These are phyloP conservation scores for Leucosporidium creatinivorum DNA, from an alignment of 768 basidiomycete species.

Conservation along the genomic window DNA sequence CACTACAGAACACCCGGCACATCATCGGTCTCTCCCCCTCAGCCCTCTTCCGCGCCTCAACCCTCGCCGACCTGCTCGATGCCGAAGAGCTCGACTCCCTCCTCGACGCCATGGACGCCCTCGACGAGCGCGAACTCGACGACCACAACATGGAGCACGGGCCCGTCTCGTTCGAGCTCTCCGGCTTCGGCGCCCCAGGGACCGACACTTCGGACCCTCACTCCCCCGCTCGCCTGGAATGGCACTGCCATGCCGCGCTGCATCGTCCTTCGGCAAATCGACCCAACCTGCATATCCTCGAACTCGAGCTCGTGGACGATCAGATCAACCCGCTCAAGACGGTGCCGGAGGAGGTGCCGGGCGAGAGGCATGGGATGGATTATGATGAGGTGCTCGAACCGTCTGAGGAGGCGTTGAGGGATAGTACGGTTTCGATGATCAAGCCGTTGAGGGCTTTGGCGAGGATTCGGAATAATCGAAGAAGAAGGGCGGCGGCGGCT, in stretches of 20 bases:
- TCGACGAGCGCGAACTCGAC: constrained; percentile 50
- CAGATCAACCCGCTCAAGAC: constrained; percentile 57
- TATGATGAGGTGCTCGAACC: constrained; percentile 25
- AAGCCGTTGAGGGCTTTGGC: constrained; percentile 66
- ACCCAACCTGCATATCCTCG: constrained; percentile 49
- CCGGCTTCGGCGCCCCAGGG: constrained; percentile 64
- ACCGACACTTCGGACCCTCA: constrained; percentile 42
- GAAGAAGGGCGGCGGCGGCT: constrained; percentile 4
- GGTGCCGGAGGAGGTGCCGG: neutral
- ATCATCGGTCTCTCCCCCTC: constrained; percentile 65
- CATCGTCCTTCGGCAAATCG: constrained; percentile 47
- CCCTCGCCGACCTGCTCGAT: constrained; percentile 64
- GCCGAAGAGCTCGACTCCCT: constrained; percentile 59
- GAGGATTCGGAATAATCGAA: constrained; percentile 43
- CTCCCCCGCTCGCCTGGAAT: constrained; percentile 45
- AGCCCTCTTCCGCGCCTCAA: constrained; percentile 63
- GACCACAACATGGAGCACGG: constrained; percentile 41
- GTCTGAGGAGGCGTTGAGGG: constrained; percentile 29
- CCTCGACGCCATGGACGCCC: constrained; percentile 66
- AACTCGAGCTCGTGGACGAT: constrained; percentile 72
- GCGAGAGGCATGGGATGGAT: constrained; percentile 30
- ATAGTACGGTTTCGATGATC: constrained; percentile 59
- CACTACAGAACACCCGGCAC: constrained; percentile 59
- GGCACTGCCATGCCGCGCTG: constrained; percentile 65
- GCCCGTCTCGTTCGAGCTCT: constrained; percentile 62